phyloP scores from a whole-genome alignment of 441 rosid genomes.

The Mallotus japonicus region DNA sequence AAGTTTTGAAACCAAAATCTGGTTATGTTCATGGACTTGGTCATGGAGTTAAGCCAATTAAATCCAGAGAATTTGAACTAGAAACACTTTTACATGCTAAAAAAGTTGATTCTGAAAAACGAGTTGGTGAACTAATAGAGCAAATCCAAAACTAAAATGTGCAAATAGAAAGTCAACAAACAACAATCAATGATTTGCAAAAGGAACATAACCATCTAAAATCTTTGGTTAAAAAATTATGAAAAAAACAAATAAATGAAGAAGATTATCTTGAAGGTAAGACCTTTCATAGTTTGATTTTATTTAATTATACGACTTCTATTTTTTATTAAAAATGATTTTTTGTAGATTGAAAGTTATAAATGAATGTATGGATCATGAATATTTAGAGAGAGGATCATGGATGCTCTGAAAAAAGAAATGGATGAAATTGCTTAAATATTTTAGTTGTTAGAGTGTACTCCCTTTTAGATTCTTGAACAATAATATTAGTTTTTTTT shows the following conservation, averaged over 20 bases:
- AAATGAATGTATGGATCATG: no score
- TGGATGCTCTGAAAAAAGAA: no score
- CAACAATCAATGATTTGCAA: not conserved
- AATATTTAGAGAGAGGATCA: no score
- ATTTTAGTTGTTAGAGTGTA: no score
- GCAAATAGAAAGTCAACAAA: not conserved
- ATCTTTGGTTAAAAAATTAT: no score
- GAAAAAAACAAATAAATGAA: not conserved
- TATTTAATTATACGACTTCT: no score
- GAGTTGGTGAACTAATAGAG: not conserved
- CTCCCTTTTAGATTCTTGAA: no score
- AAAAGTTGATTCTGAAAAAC: not conserved
- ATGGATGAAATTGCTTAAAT: no score
- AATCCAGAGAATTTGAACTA: no score
- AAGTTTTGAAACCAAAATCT: not conserved
- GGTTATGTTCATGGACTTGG: not conserved
- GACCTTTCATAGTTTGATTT: not conserved
- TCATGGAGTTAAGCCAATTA: not conserved
- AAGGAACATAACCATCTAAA: not conserved
- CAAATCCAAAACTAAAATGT: not conserved
- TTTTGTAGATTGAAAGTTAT: no score
- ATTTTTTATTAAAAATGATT: no score
- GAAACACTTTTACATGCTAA: not conserved
- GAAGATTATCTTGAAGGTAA: not conserved
- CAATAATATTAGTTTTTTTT: no score